Base-by-base conservation (phyloP, 2,329 filamentous ascomycete genomes). In the Clonostachys rosea region DNA sequence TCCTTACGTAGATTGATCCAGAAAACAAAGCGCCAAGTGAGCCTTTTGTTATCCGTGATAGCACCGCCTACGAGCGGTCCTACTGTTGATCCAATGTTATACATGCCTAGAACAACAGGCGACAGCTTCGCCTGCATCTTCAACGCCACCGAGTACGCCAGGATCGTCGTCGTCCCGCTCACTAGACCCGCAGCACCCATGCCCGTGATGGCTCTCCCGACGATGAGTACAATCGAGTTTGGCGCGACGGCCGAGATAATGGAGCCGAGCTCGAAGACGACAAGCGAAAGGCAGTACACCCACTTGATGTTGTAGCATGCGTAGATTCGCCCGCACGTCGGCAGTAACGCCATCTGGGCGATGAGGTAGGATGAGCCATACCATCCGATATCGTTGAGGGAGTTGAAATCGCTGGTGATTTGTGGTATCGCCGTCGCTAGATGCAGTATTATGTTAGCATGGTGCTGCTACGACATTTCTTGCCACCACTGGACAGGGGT, bases 291-390 rank as follows among this genome's bases (percentile, higher is more conserved):
- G 33, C 35, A 24, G 34, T 17, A 47, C 40, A 14, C 11, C 69
- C 60, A 68, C 55, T 75, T 75, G 33, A 59, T 52, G 7, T 55
- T 53, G 50, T 70, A 67, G 46, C 73, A 66, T 49, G 75, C 77
- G 59, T 75, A 78, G 40, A 77, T 64, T 45, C 73, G 62, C n/a
- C 74, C 74, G 53, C 74, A 77, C 10, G 75, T 52, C 14, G 74
- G 61, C 52, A 76, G 71, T 18, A 70, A 73, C n/a, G 76, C 75
- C 6, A 76, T 72, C 4, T 76, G 77, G 14, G 79, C 81, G 52
- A 84, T 65, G 69, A 83, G 76, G 58, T 80, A 79, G 7, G 75
- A 73, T 42, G 75, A 78, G 5, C 76, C 77, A 57, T 82, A 83
- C 79, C 80, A 83, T 44, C 77, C 78, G 45, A 83, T 76, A 51